Percentiles rank a stretch among this genome's conserved stretches.
These are phyloP conservation scores for Cutaneotrichosporon spelunceum DNA, from an alignment of 1,284 basidiomycete genomes.

Conservation along the genomic window DNA sequence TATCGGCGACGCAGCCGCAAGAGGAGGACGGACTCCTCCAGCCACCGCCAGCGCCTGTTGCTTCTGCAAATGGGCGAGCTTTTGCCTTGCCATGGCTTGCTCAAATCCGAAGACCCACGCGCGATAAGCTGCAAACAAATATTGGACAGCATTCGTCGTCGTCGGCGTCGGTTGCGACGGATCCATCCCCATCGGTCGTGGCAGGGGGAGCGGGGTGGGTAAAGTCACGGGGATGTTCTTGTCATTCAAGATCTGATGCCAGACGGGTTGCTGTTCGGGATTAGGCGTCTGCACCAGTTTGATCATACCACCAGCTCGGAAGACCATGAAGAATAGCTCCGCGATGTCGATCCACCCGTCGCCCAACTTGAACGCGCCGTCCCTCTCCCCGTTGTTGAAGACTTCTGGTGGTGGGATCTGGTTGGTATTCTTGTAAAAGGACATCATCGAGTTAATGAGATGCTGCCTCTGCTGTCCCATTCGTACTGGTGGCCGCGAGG, in stretches of 20 bases:
- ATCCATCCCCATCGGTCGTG: slow-evolving; percentile 25
- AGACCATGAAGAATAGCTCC: slow-evolving; percentile 40
- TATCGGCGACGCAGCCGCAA: neutral
- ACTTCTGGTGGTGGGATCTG: slow-evolving; percentile 34
- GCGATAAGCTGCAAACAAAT: slow-evolving; percentile 36
- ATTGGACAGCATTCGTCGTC: slow-evolving; percentile 38
- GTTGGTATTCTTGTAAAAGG: slow-evolving; percentile 30
- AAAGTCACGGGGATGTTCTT: slow-evolving; percentile 36
- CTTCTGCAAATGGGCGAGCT: slow-evolving; percentile 21
- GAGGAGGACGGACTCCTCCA: neutral
- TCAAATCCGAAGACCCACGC: slow-evolving; percentile 44
- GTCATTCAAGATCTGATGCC: slow-evolving; percentile 26
- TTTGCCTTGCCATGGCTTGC: slow-evolving; percentile 33
- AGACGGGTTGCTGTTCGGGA: slow-evolving; percentile 31
- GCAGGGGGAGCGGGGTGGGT: slow-evolving; percentile 32
- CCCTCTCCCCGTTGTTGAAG: slow-evolving; percentile 37
- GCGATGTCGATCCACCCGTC: slow-evolving; percentile 39
- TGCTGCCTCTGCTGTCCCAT: slow-evolving; percentile 26
- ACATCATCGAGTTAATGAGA: slow-evolving; percentile 34
- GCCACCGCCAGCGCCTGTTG: slow-evolving; percentile 9
- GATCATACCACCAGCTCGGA: slow-evolving; percentile 34
- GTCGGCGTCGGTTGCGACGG: slow-evolving; percentile 22
- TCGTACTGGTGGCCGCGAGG: neutral
- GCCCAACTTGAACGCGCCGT: slow-evolving; percentile 38
- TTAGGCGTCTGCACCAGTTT: slow-evolving; percentile 25